A percentile compares a stretch with the other conserved stretches of the same genome.
Conservation (phyloP, 371 early-diverging fungal species). For the Zychaea mexicana region DNA sequence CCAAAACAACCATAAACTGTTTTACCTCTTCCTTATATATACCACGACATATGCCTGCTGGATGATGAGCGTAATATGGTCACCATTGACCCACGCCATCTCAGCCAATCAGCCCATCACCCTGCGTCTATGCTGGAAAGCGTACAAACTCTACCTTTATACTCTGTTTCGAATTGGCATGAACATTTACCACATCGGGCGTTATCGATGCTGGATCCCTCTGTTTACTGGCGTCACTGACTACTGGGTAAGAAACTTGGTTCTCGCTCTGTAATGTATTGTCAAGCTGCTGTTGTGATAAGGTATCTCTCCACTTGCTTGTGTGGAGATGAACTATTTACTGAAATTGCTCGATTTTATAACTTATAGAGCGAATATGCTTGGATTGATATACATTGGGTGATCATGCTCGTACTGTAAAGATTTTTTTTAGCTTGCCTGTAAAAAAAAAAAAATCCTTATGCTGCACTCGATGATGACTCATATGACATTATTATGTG, state of each 20-base stretch:
- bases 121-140: conserved; percentile 41
- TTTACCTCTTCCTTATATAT: conserved; percentile 6
- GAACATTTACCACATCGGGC: not conserved
- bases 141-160: conserved; percentile 33
- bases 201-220: not conserved
- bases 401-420: conserved; percentile 38
- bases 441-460: no score
- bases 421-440: no score
- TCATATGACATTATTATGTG: not conserved
- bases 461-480: not conserved
- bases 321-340: no score
- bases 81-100: not conserved
- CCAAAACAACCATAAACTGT: not conserved
- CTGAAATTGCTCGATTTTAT: no score
- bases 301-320: no score
- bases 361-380: conserved; percentile 12
- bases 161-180: not conserved
- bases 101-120: not conserved
- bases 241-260: no score
- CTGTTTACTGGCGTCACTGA: not conserved
- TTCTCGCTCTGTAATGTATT: no score
- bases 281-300: no score
- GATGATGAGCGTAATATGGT: not conserved
- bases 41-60: conserved; percentile 3
- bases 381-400: conserved; percentile 40